Evolutionary conservation across 306 rosid species (phyloP).

Genomic region (Lathyrus tuberosus): DNA sequence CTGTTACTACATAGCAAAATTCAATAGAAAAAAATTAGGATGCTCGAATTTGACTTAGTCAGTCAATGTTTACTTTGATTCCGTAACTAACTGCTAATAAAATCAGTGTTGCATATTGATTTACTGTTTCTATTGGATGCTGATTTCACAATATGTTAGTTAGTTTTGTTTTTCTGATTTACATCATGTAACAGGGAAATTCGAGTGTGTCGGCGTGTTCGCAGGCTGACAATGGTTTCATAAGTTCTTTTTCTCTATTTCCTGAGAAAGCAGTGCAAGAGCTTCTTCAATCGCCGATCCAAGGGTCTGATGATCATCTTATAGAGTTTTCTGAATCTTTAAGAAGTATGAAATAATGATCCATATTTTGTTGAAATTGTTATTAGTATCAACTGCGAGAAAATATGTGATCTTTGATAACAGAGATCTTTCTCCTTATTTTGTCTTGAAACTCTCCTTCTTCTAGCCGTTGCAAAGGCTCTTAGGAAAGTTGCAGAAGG

Average conservation of each 20-base stretch:
- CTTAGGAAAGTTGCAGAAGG: conserved; percentile 88
- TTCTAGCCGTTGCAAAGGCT: conserved; percentile 92
- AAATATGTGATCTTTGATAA: conserved; percentile 42
- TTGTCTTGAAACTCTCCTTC: conserved; percentile 41
- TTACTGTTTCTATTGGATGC: conserved; percentile 9
- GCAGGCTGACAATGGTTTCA: conserved; percentile 66
- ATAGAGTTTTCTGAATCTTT: conserved; percentile 95
- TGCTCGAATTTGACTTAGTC: not conserved
- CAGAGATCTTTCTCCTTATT: conserved; percentile 45
- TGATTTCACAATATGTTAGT: conserved; percentile 1
- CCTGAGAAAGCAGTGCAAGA: conserved; percentile 85
- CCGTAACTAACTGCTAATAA: not conserved
- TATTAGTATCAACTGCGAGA: conserved; percentile 36
- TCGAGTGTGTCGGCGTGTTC: conserved; percentile 52
- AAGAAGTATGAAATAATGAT: conserved; percentile 64
- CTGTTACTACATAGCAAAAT: conserved; percentile 8
- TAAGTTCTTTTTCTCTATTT: conserved; percentile 62
- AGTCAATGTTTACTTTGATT: conserved; percentile 11
- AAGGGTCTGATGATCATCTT: conserved; percentile 85
- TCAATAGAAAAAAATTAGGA: not conserved
- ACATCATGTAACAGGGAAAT: conserved; percentile 60
- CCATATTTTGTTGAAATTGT: conserved; percentile 47
- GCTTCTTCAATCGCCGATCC: conserved; percentile 67
- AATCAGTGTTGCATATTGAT: conserved; percentile 1
- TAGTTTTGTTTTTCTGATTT: conserved; percentile 37